These are phyloP conservation scores for Phaeosphaeriaceae sp. DNA, from an alignment of 2,329 filamentous ascomycete species.

Conservation along the genomic window DNA sequence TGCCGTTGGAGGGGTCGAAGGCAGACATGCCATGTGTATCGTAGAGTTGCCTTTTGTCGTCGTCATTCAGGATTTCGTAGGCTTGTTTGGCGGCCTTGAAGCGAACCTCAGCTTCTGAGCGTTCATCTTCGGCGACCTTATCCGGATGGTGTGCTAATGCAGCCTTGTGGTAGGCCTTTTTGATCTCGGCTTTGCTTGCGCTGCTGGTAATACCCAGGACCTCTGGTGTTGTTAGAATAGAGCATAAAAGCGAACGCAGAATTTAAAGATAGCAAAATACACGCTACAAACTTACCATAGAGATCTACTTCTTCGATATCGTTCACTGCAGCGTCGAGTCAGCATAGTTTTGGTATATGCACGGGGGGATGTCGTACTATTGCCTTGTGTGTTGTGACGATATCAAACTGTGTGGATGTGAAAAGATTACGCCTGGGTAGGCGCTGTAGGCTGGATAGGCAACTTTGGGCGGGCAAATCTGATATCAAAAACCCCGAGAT, in stretches of 20 bases:
- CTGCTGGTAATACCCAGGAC: conserved; percentile 76
- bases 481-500: background rate
- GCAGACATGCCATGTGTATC: conserved; percentile 95
- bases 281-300: conserved; percentile 53
- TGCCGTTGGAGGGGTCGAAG: conserved; percentile 76
- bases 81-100: conserved; percentile 95
- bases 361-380: conserved; percentile 2
- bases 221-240: conserved; percentile 61
- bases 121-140: conserved; percentile 87
- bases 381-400: background rate
- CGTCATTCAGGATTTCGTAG: conserved; percentile 97
- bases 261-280: background rate
- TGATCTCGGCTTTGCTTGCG: conserved; percentile 81
- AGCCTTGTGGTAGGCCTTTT: conserved; percentile 95
- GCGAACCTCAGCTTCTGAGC: conserved; percentile 82
- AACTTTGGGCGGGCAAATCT: conserved; percentile 9
- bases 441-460: conserved; percentile 1
- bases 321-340: conserved; percentile 31
- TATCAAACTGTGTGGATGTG: background rate
- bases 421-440: background rate
- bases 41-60: conserved; percentile 90
- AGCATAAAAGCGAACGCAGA: no score
- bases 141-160: conserved; percentile 91
- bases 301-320: conserved; percentile 62
- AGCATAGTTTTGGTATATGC: conserved; percentile 6